phyloP scores from a whole-genome alignment of 106 monocot species.

The Cymbidium sinense region DNA sequence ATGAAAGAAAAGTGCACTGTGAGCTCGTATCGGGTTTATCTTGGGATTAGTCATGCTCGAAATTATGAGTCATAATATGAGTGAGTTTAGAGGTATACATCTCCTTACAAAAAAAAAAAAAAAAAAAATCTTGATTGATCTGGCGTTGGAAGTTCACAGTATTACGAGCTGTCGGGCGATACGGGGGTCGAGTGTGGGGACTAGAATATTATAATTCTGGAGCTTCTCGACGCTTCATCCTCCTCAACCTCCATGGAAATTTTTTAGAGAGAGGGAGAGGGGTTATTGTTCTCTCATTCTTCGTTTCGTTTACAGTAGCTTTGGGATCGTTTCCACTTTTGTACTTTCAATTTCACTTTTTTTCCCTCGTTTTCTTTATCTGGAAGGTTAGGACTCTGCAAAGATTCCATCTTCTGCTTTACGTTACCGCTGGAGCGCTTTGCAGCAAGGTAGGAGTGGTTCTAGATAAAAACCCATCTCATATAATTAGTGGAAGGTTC shows the following conservation, averaged over 20 bases:
- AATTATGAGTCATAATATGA: too few relatives aligned
- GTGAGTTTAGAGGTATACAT: too few relatives aligned
- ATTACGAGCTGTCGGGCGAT: neutral
- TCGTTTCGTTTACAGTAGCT: neutral
- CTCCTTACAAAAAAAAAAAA: too few relatives aligned
- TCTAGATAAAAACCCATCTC: too few relatives aligned
- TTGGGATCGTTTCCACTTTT: neutral
- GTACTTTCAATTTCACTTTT: neutral
- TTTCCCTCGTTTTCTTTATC: neutral
- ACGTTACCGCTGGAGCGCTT: neutral
- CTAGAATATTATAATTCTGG: neutral
- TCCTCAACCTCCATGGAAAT: neutral
- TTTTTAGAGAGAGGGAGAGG: neutral
- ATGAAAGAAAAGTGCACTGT: too few relatives aligned
- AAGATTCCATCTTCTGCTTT: conserved; percentile 12
- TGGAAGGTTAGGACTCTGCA: conserved; percentile 2
- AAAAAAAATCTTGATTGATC: too few relatives aligned
- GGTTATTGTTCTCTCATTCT: neutral
- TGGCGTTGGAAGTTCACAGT: too few relatives aligned
- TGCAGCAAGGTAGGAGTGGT: too few relatives aligned
- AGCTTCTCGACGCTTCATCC: neutral
- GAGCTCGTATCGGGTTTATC: too few relatives aligned
- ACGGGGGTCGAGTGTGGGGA: neutral
- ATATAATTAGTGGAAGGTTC: too few relatives aligned
- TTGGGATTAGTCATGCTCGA: too few relatives aligned